Conservation (phyloP, 306 rosid species). For the Luffa aegyptiaca region DNA sequence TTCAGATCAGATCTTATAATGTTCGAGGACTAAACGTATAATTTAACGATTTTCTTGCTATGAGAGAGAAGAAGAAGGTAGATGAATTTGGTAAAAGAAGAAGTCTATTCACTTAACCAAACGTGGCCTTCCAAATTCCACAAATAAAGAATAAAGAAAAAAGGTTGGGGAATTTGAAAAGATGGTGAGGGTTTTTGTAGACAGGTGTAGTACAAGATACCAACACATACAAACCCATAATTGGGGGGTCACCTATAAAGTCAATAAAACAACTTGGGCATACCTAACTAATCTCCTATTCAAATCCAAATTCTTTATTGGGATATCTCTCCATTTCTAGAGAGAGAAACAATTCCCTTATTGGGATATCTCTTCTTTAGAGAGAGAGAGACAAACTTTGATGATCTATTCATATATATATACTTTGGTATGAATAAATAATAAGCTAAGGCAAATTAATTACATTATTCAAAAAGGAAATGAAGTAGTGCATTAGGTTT, state of each 20-base stretch:
- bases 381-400: not conserved
- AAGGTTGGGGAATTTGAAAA: not conserved
- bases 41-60: too few species aligned
- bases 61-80: not conserved
- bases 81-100: not conserved
- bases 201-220: conserved; percentile 2
- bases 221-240: not conserved
- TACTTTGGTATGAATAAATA: not conserved
- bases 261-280: conserved; percentile 7
- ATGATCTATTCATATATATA: not conserved
- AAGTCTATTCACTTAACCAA: not conserved
- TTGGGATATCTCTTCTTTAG: not conserved
- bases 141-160: conserved; percentile 3
- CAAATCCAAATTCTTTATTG: not conserved
- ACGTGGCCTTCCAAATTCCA: conserved; percentile 1
- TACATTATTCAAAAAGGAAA: not conserved
- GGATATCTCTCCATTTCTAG: not conserved
- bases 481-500: not conserved
- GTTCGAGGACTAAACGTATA: too few species aligned
- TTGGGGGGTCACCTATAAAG: conserved; percentile 4
- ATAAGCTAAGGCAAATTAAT: not conserved
- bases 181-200: not conserved
- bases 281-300: conserved; percentile 12
- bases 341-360: not conserved
- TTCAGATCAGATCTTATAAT: too few species aligned